Evolutionary conservation across 139 green algal genomes (phyloP), one percentile per base, ranked within the genome.

Genomic region (Picochlorum costavermella): DNA sequence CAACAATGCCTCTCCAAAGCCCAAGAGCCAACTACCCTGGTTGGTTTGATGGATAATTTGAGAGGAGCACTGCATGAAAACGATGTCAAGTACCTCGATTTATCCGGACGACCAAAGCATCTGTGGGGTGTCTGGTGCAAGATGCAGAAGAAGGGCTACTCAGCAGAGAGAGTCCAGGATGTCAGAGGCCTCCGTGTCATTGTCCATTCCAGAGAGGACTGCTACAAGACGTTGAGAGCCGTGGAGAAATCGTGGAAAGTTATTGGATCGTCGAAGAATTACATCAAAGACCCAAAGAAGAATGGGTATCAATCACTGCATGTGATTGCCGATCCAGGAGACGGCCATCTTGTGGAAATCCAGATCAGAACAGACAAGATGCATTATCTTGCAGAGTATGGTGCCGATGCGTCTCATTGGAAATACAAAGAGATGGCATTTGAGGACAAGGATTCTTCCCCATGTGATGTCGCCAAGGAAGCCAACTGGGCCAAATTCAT

Each of bases 301-400:
- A 98, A 96, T 69, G 91, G 91, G 31, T 97, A 97, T 77, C 83
- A 88, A 63, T 87, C 72, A n/a, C 74, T 97, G 31, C 60, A 66
- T 26, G 29, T 45, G 51, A 56, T 75, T 49, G 29, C 59, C 82
- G 37, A 81, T 84, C 69, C 77, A 69, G 10, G 75, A 80, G 46
- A 72, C 88, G 59, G 65, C 46, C 60, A 66, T 64, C 60, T 65
- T 23, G 56, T 88, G 13, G 84, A 87, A 70, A 65, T 89, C 25
- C 90, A 96, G 70, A 94, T 98, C 60, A 81, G 92, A 60, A 96
- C 90, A n/a, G 65, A 69, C 60, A 90, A 95, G 67, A 96, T 96
- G 90, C 90, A 96, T 76, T 85, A 81, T 62, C 77, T 89, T 2
- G 87, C 90, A 0, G 92, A 98, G 78, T 94, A 90, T 33, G 92